A percentile compares a stretch with the other conserved stretches of the same genome.
Evolutionary conservation across 306 rosid species (phyloP).

Genomic region (Pterocarpus santalinus): DNA sequence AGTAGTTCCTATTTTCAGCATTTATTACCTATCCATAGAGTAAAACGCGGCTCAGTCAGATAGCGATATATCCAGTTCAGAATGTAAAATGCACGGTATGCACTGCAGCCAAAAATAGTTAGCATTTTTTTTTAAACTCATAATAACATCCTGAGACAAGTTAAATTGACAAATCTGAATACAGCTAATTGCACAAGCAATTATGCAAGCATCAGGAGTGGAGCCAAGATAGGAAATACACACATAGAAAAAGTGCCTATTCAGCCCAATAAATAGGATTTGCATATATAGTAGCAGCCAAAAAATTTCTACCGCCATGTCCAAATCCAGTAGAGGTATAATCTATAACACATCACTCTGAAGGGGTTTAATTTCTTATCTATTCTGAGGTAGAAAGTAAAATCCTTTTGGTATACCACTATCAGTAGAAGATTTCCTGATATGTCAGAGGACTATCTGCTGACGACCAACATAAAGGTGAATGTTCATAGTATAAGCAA

Average conservation of each 20-base stretch:
- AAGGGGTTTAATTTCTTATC: slow-evolving; percentile 8
- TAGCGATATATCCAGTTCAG: slow-evolving; percentile 99
- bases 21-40: slow-evolving; percentile 82
- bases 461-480: slow-evolving; percentile 6
- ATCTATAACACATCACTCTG: background rate
- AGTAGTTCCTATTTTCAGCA: slow-evolving; percentile 16
- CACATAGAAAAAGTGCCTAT: too few relatives aligned
- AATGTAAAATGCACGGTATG: slow-evolving; percentile 93
- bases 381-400: slow-evolving; percentile 1
- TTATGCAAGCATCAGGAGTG: too few relatives aligned
- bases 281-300: too few relatives aligned
- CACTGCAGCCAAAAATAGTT: slow-evolving; percentile 67
- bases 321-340: too few relatives aligned
- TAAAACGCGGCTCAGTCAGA: slow-evolving; percentile 73
- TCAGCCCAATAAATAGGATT: too few relatives aligned
- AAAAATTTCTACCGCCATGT: too few relatives aligned
- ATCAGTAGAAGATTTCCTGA: too few relatives aligned
- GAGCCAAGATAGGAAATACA: background rate
- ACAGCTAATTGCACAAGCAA: background rate
- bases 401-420: background rate
- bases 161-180: slow-evolving; percentile 10
- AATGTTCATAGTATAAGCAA: background rate
- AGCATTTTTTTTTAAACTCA: background rate
- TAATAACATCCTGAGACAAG: slow-evolving; percentile 21
- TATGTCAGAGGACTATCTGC: slow-evolving; percentile 16